Percentiles rank a stretch among this genome's conserved stretches.
Evolutionary conservation across 306 rosid species (phyloP).

Genomic region (Aeschynomene evenia): DNA sequence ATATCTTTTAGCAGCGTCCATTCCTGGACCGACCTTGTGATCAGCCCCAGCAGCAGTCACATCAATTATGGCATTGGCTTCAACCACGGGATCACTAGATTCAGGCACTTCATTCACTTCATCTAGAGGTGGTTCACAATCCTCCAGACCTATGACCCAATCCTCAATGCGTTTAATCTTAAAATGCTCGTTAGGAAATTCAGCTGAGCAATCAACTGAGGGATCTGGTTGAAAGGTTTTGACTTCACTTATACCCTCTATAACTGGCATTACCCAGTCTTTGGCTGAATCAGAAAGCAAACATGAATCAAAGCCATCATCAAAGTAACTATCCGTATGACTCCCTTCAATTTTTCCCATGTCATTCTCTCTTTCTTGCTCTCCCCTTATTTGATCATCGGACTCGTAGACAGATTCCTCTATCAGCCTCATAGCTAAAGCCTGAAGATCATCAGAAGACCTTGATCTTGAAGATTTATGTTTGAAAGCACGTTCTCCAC

Average conservation of each 20-base stretch:
- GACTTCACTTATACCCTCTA: slow-evolving; percentile 36
- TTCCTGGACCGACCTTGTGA: slow-evolving; percentile 62
- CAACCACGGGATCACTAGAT: slow-evolving; percentile 36
- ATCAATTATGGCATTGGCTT: slow-evolving; percentile 31
- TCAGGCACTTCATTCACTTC: slow-evolving; percentile 50
- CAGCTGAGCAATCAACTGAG: slow-evolving; percentile 35
- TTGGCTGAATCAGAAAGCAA: slow-evolving; percentile 42
- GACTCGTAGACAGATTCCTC: slow-evolving; percentile 38
- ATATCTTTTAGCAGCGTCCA: slow-evolving; percentile 84
- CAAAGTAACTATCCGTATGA: slow-evolving; percentile 39
- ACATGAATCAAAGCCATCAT: slow-evolving; percentile 59
- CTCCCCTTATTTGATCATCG: slow-evolving; percentile 42
- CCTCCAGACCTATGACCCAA: slow-evolving; percentile 80
- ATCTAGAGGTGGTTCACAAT: slow-evolving; percentile 56
- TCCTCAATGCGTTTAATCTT: slow-evolving; percentile 79
- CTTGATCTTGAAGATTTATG: slow-evolving; percentile 45
- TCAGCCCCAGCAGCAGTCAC: slow-evolving; percentile 41
- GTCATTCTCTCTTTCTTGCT: slow-evolving; percentile 38
- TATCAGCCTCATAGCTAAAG: slow-evolving; percentile 41
- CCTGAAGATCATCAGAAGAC: slow-evolving; percentile 63
- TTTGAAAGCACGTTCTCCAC: slow-evolving; percentile 30
- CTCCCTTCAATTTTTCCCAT: slow-evolving; percentile 42
- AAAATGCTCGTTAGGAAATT: slow-evolving; percentile 52
- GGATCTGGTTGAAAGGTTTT: slow-evolving; percentile 46
- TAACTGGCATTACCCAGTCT: slow-evolving; percentile 71